Evolutionary conservation across 441 rosid species (phyloP).

Genomic region (Breynia disticha): DNA sequence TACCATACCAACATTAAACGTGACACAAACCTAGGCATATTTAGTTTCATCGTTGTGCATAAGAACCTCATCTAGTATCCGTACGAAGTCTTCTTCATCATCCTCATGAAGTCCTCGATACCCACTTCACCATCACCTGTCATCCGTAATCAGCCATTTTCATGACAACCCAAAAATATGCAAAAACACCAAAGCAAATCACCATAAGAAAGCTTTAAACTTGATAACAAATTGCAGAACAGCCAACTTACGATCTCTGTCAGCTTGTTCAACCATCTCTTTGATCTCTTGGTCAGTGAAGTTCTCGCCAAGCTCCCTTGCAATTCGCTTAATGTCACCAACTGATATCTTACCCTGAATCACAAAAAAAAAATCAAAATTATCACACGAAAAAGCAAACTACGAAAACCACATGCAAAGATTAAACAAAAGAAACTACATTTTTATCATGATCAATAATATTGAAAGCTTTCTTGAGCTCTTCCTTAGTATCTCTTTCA

Average conservation of each 20-base stretch:
- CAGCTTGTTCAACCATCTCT: conserved; percentile 94
- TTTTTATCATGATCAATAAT: conserved; percentile 89
- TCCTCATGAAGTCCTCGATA: conserved; percentile 63
- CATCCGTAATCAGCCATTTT: conserved; percentile 9
- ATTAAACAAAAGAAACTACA: conserved; percentile 28
- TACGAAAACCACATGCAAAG: not conserved
- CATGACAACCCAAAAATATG: not conserved
- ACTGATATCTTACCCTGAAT: conserved; percentile 74
- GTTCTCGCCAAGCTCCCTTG: conserved; percentile 79
- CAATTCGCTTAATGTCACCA: conserved; percentile 55
- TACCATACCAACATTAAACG: too few species aligned
- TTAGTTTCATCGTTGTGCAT: too few species aligned
- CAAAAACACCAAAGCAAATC: not conserved
- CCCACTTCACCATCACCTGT: conserved; percentile 76
- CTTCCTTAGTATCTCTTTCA: conserved; percentile 88
- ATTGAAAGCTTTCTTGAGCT: conserved; percentile 72
- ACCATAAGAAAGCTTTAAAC: too few species aligned
- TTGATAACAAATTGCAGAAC: too few species aligned
- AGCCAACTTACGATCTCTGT: conserved; percentile 57
- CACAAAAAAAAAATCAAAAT: conserved; percentile 6
- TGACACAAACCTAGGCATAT: too few species aligned
- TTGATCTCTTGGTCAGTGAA: conserved; percentile 66
- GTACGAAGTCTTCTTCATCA: conserved; percentile 68
- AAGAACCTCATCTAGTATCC: conserved; percentile 40
- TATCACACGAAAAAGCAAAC: not conserved